Percentiles rank a stretch among this genome's conserved stretches.
Evolutionary conservation across 345 rosid species (phyloP).

Genomic region (Eucalyptus caleyi): DNA sequence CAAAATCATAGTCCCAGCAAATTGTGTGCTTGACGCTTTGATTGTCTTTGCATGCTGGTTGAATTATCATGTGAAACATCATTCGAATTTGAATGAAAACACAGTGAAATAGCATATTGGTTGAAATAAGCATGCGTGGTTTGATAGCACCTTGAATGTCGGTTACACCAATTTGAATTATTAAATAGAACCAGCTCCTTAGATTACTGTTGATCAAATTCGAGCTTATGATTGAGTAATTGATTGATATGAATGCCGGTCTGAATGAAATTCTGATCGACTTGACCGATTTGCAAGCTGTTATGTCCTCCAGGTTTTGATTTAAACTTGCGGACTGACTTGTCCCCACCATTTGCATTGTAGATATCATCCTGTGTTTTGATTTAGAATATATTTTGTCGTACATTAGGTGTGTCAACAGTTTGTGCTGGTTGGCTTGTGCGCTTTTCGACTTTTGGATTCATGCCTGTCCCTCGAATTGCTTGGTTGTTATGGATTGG

Average conservation of each 20-base stretch:
- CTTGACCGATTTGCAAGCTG: neutral
- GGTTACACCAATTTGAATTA: neutral
- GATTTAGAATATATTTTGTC: neutral
- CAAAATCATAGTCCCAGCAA: neutral
- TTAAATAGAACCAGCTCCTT: neutral
- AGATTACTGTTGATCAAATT: neutral
- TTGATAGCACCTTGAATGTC: neutral
- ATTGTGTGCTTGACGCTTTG: neutral
- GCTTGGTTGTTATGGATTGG: neutral
- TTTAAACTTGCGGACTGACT: neutral
- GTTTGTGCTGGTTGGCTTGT: neutral
- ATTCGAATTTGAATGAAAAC: neutral
- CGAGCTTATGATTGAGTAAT: neutral
- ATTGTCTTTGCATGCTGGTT: neutral
- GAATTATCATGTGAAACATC: neutral
- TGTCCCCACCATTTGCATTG: neutral
- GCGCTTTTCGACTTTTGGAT: neutral
- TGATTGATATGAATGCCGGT: neutral
- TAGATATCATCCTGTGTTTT: neutral
- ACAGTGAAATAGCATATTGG: neutral
- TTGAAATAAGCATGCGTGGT: neutral
- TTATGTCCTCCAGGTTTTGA: neutral
- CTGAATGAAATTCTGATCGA: neutral
- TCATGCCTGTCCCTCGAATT: neutral
- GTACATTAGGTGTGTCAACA: neutral